Base-by-base conservation (phyloP, 106 monocot species). In the Dendrobium chrysotoxum region DNA sequence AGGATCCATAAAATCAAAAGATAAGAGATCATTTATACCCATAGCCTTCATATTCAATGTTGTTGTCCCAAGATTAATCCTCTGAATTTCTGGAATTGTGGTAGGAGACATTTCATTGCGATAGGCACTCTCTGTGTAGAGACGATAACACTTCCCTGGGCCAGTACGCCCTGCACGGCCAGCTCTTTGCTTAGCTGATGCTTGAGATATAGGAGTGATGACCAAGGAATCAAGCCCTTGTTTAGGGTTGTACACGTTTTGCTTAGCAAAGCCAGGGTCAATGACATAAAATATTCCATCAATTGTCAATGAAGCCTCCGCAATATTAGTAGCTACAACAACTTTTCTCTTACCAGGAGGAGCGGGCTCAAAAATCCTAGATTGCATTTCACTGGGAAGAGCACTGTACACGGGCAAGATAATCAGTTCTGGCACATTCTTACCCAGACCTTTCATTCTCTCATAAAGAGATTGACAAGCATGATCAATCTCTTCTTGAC, bases 41-140 rank as follows among this genome's bases (percentile, higher is more conserved):
- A 96, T 96, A 47, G 96, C 96, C 78, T 94, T 97, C 96, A 94
- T 92, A 20, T 73, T 92, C 16, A 97, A 83, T 65, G 92, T 92
- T 39, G 87, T 97, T 68, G 82, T 30, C 17, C 90, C 94, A 80
- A 97, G 90, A 79, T 97, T 97, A 65, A 97, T 97, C 77, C 96
- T 88, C 53, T 97, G 96, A 42, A 96, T 96, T 88, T 96, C 96
- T 68, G 96, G 96, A 73, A 96, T 88, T 55, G 76, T 66, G 15
- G 96, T 97, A 64, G 96, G 96, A 4, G 96, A 89, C 96, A 97
- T 97, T 75, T 97, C 94, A 81, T 97, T 97, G n/a, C 90, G 88
- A 71, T 94, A 97, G 1, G 96, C 94, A 89, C 93, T 96, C 76
- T 96, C 96, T 26, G 96, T 96, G 54, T 96, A 93, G 53, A 96